A percentile compares a stretch with the other conserved stretches of the same genome.
Conservation (phyloP, 345 rosid genomes). For the Gossypium ekmanianum region DNA sequence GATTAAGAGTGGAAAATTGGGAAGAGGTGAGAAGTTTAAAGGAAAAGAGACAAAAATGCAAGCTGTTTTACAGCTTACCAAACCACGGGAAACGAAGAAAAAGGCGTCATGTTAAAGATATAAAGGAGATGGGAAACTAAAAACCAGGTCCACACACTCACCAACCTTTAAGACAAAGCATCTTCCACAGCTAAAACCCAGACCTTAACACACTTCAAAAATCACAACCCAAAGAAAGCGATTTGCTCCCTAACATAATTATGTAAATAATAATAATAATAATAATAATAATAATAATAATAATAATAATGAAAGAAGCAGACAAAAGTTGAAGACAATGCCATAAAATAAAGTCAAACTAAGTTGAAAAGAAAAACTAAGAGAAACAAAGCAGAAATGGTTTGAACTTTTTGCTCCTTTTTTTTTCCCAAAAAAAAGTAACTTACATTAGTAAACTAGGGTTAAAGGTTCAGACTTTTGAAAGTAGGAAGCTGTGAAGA, state of each 20-base stretch:
- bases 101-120: slow-evolving; percentile 45
- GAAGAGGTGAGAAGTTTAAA: slow-evolving; percentile 25
- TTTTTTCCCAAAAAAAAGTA: neutral
- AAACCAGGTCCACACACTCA: slow-evolving; percentile 45
- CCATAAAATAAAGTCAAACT: slow-evolving; percentile 20
- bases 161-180: slow-evolving; percentile 59
- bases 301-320: neutral
- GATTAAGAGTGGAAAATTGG: slow-evolving; percentile 26
- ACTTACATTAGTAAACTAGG: slow-evolving; percentile 24
- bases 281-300: too few relatives aligned
- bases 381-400: neutral
- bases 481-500: neutral
- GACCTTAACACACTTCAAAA: slow-evolving; percentile 12
- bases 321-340: slow-evolving; percentile 27
- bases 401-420: neutral
- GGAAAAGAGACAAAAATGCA: slow-evolving; percentile 41
- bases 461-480: slow-evolving; percentile 19
- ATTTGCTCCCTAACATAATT: neutral
- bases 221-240: neutral
- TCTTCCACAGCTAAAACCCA: slow-evolving; percentile 22
- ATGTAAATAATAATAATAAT: neutral
- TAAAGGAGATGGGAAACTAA: slow-evolving; percentile 20
- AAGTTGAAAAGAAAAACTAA: slow-evolving; percentile 6
- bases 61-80: slow-evolving; percentile 52
- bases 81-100: slow-evolving; percentile 35